Evolutionary conservation across 2,329 filamentous ascomycete genomes (phyloP).

Genomic region (Colletotrichum truncatum): DNA sequence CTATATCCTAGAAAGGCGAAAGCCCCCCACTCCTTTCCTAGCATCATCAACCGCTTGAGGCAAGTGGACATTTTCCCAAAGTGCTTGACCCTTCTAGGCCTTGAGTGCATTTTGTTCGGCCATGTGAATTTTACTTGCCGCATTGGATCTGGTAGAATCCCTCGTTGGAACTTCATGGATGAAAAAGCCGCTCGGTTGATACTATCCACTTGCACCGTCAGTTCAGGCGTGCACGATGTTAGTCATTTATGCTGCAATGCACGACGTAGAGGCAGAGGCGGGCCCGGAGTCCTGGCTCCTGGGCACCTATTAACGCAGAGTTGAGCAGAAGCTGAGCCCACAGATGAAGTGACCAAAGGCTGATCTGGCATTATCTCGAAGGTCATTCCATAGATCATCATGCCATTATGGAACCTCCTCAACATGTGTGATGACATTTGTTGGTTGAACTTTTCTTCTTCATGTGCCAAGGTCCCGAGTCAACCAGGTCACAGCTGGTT

Average conservation of each 20-base stretch:
- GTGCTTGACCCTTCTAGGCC: background rate
- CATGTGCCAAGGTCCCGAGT: background rate
- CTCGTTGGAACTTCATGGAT: background rate
- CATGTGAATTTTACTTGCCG: background rate
- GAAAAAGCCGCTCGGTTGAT: background rate
- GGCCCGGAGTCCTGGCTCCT: conserved; percentile 8
- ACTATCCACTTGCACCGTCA: background rate
- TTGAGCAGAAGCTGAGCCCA: background rate
- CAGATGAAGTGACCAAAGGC: background rate
- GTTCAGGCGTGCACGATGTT: background rate
- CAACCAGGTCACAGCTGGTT: background rate
- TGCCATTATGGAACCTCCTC: background rate
- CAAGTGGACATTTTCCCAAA: background rate
- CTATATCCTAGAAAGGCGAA: background rate
- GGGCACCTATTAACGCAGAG: background rate
- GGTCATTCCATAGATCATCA: background rate
- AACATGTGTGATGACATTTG: background rate
- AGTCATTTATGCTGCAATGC: conserved; percentile 4
- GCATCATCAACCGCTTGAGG: background rate
- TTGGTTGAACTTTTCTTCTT: background rate
- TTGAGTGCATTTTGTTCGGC: background rate
- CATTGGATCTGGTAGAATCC: background rate
- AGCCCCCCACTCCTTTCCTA: background rate
- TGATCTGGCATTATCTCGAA: background rate
- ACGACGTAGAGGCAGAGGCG: background rate